Evolutionary conservation across 208 protist species (phyloP).

Genomic region (Leishmania braziliensis): DNA sequence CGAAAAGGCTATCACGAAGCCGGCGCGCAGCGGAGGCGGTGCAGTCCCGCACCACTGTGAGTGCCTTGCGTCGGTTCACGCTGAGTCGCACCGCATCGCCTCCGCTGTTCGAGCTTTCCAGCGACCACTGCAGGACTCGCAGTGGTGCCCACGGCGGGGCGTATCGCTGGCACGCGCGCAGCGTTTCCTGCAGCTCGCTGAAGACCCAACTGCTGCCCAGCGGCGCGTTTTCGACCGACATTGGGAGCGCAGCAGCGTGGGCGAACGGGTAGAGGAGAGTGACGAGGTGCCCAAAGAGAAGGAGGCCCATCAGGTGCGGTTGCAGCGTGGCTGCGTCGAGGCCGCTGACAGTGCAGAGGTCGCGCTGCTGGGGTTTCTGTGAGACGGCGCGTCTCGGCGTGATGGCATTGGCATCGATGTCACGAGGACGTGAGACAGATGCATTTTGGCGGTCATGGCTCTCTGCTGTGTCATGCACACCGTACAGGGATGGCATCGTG

Average conservation of each 20-base stretch:
- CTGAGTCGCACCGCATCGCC: constrained; percentile 73
- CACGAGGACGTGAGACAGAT: background rate
- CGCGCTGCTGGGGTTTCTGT: constrained; percentile 19
- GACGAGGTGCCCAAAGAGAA: constrained; percentile 32
- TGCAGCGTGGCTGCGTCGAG: constrained; percentile 17
- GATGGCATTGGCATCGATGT: background rate
- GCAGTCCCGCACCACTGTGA: constrained; percentile 60
- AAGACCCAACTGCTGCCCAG: constrained; percentile 23
- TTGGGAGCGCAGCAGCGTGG: constrained; percentile 26
- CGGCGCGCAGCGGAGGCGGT: constrained; percentile 37
- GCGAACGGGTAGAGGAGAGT: constrained; percentile 39
- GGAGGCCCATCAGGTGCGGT: constrained; percentile 21
- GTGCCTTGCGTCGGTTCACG: constrained; percentile 82
- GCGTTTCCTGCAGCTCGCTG: constrained; percentile 17
- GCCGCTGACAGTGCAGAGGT: constrained; percentile 27
- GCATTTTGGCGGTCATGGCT: background rate
- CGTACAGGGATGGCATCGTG: constrained; percentile 29
- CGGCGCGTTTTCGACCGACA: constrained; percentile 25
- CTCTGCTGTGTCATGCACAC: background rate
- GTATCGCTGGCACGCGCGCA: constrained; percentile 31
- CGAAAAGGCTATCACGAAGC: constrained; percentile 82
- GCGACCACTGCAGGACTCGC: constrained; percentile 44
- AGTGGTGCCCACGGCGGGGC: constrained; percentile 47
- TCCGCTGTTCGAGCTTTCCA: constrained; percentile 49
- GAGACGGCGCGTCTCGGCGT: constrained; percentile 3